Evolutionary conservation across 345 rosid species (phyloP).

Genomic region (Eucalyptus regnans): DNA sequence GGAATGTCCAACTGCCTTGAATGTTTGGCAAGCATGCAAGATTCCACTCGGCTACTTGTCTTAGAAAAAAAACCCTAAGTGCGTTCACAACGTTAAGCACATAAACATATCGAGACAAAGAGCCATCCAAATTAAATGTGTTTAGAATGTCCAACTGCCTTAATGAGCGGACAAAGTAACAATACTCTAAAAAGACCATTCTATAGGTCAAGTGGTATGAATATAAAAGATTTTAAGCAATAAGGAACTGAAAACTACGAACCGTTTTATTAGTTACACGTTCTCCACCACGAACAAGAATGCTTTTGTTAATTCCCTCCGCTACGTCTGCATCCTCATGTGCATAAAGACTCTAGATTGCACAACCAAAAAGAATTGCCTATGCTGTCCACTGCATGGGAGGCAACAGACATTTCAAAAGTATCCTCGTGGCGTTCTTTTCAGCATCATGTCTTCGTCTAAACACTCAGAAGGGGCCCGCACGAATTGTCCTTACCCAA

Average conservation of each 20-base stretch:
- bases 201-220: not conserved
- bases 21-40: not conserved
- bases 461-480: not conserved
- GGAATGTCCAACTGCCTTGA: not conserved
- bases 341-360: not conserved
- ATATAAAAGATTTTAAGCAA: not conserved
- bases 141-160: no score
- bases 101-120: no score
- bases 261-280: not conserved
- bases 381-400: not conserved
- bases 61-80: not conserved
- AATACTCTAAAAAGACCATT: not conserved
- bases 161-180: not conserved
- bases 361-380: not conserved
- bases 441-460: not conserved
- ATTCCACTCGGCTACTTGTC: not conserved
- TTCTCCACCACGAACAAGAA: not conserved
- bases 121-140: no score
- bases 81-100: not conserved
- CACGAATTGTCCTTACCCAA: not conserved
- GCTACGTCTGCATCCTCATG: not conserved
- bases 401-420: not conserved
- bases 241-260: not conserved
- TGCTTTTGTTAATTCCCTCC: not conserved
- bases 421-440: not conserved